These are phyloP conservation scores for Microbotryum saponariae DNA, from an alignment of 1,284 basidiomycete genomes.

Conservation along the genomic window DNA sequence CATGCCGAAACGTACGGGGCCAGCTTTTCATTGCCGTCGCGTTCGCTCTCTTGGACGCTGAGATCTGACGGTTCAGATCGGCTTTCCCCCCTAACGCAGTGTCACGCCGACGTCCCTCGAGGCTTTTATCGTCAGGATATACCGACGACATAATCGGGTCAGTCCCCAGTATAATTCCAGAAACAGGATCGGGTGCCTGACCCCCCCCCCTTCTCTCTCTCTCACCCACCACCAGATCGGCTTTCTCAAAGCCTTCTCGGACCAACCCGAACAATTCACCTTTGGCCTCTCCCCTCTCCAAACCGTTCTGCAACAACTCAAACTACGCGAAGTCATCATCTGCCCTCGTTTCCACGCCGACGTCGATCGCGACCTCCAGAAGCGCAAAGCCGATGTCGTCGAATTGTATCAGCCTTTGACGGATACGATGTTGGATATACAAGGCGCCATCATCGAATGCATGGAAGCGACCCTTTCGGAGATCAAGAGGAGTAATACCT, in stretches of 20 bases:
- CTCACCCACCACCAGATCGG: conserved; percentile 57
- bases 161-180: conserved; percentile 10
- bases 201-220: too few relatives aligned
- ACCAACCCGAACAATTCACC: conserved; percentile 89
- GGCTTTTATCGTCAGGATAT: conserved; percentile 78
- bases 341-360: conserved; percentile 89
- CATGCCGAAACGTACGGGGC: conserved; percentile 74
- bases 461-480: conserved; percentile 87
- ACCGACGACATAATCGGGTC: conserved; percentile 69
- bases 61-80: too few relatives aligned
- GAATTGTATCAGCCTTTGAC: conserved; percentile 85
- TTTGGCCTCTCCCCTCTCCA: conserved; percentile 83
- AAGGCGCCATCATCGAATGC: conserved; percentile 86
- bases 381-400: conserved; percentile 79
- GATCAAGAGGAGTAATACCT: conserved; percentile 77
- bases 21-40: background rate
- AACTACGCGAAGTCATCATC: conserved; percentile 76
- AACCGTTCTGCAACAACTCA: conserved; percentile 86
- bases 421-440: conserved; percentile 80
- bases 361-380: conserved; percentile 69
- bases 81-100: conserved; percentile 43
- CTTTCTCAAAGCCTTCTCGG: conserved; percentile 94
- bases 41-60: background rate
- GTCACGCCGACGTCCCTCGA: conserved; percentile 76
- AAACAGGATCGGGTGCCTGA: background rate